Conservation (phyloP, 2,329 filamentous ascomycete genomes). For the Tolypocladium cylindrosporum region DNA sequence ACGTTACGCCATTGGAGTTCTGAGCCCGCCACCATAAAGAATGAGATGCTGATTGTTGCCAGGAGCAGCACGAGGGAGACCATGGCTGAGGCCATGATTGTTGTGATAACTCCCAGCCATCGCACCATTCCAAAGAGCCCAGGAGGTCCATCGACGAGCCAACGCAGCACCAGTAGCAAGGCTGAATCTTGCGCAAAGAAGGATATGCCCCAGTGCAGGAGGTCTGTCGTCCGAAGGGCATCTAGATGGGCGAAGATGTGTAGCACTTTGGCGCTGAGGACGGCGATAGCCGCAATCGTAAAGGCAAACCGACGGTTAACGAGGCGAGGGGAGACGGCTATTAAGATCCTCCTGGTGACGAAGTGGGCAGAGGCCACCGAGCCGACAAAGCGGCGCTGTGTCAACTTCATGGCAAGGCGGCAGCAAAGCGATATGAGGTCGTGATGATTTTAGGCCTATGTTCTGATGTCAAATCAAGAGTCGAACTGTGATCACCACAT, state of each 20-base stretch:
- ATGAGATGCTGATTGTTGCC: constrained; percentile 12
- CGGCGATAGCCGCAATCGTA: constrained; percentile 9
- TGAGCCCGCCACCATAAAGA: too few species aligned
- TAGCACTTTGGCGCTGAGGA: constrained; percentile 11
- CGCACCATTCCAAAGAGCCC: background rate
- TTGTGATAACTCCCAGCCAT: constrained; percentile 1
- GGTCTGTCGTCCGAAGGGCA: constrained; percentile 7
- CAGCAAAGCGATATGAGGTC: too few species aligned
- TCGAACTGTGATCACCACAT: background rate
- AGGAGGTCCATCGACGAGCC: constrained; percentile 6
- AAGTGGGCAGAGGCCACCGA: too few species aligned
- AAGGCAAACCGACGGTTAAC: constrained; percentile 11
- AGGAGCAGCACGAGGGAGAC: constrained; percentile 3
- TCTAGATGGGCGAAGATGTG: constrained; percentile 12
- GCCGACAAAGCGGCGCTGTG: too few species aligned
- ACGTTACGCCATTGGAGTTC: constrained; percentile 24
- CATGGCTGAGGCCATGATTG: background rate
- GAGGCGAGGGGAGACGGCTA: background rate
- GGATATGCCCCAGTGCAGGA: constrained; percentile 12
- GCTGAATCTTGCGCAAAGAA: constrained; percentile 15
- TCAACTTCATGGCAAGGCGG: too few species aligned
- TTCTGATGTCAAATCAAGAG: background rate
- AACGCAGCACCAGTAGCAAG: constrained; percentile 10
- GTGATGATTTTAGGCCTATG: background rate
- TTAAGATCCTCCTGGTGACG: too few species aligned